Evolutionary conservation across 2,329 filamentous ascomycete species (phyloP), one percentile per base, ranked within the genome.

Genomic region (Aspergillus oerlinghausenensis): DNA sequence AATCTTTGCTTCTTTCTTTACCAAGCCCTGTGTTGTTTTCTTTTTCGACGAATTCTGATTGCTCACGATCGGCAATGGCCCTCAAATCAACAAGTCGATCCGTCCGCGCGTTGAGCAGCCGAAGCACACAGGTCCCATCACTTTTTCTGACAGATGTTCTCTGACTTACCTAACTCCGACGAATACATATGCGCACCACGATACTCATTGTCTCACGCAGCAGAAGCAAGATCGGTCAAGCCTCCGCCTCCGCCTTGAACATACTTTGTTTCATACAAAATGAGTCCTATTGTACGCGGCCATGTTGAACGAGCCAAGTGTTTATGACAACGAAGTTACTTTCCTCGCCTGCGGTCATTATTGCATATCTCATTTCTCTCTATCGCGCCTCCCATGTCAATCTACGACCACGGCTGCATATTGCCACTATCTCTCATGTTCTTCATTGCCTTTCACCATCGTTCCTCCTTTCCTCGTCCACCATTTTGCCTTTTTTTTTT

Each of bases 61-160:
- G 43, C 57, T 58, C 57, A 52, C 50, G 40, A 38, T 57, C 51
- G 52, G 54, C 43, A 50, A 35, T 54, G 55, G 43, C 45, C 29
- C 40, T 43, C 57, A 21, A 45, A 21, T 11, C 21, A 23, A 6
- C 7, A 26, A 55, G 54, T 58, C 25, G 32, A 50, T 56, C 40
- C 54, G 32, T 49, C 47, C 52, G 26, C 38, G 48, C 52, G 23
- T 48, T 43, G 50, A 49, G 52, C 42, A 42, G 29, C 57, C 45
- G 54, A 59, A 51, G 32, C 58, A 62, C 51, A 58, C 55, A 54
- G 45, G 50, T 56, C 50, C 50, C n/a, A 55, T 57, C 32, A 26
- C 23, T 49, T 51, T 47, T 49, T 53, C 53, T 53, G 57, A 52
- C 52, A 56, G 40, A 54, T 57, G 42, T 45, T 45, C 10, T 53